A percentile compares a stretch with the other conserved stretches of the same genome.
Conservation (phyloP, 441 rosid species). For the Corymbia calophylla region DNA sequence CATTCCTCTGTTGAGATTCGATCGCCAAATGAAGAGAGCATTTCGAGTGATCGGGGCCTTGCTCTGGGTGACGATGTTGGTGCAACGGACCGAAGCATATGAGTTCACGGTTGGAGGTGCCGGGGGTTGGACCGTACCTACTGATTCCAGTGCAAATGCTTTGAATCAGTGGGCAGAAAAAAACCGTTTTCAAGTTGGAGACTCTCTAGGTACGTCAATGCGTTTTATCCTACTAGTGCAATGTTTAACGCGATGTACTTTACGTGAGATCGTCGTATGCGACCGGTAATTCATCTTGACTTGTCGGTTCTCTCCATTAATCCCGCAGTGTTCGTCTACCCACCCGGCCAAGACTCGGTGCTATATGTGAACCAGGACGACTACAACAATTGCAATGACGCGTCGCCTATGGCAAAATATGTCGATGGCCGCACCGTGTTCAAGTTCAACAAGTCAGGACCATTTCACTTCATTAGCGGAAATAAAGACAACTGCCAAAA, state of each 20-base stretch:
- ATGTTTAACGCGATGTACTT: neutral
- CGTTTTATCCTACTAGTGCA: neutral
- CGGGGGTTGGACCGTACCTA: constrained; percentile 53
- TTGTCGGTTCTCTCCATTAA: neutral
- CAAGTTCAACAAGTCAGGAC: constrained; percentile 49
- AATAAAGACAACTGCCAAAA: constrained; percentile 58
- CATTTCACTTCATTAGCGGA: constrained; percentile 78
- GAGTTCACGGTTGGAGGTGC: constrained; percentile 51
- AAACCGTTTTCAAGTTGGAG: constrained; percentile 70
- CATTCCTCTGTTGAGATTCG: constrained; percentile 8
- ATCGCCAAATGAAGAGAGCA: constrained; percentile 3
- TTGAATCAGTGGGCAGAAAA: constrained; percentile 69
- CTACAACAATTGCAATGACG: constrained; percentile 52
- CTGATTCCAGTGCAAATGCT: constrained; percentile 16
- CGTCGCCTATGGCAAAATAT: constrained; percentile 29
- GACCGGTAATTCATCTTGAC: neutral
- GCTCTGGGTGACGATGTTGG: constrained; percentile 26
- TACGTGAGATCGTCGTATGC: neutral
- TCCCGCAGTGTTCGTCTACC: constrained; percentile 54
- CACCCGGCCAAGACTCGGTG: constrained; percentile 59
- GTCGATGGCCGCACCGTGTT: constrained; percentile 56
- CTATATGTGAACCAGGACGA: constrained; percentile 50
- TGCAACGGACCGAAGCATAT: constrained; percentile 34
- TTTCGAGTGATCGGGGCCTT: constrained; percentile 28
- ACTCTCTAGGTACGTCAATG: constrained; percentile 55